Base-by-base conservation (phyloP, 192 early-diverging fungal species). In the Chytriomyces confervae region DNA sequence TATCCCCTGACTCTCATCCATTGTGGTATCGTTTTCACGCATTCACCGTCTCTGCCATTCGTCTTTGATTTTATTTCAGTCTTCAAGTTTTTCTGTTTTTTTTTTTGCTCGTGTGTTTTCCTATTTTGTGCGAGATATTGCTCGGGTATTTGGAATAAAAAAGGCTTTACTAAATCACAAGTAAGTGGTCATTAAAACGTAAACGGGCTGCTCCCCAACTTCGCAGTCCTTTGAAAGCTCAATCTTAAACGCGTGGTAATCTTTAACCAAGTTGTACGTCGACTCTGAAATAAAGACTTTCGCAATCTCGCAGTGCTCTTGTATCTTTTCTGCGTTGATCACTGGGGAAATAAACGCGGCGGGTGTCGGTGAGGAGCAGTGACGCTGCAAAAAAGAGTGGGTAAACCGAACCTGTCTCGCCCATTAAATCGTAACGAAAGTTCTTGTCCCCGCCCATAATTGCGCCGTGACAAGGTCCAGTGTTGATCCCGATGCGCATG, bases 391-490 rank as follows among this genome's bases (percentile, higher is more conserved):
- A 24, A 13, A 76, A 36, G 16, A 27, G 24, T 50, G 50, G 2
- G 46, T 24, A 13, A 27, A 61, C 51, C 66, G 45, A 71, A 84
- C 85, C 81, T 79, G 83, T 87, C 57, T 87, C 83, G 53, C 85
- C 85, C 65, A 86, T 65, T 43, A 86, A 66, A 66, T 87, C 84
- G 53, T 85, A 84, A 45, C 86, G 77, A 65, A 87, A 87, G 61
- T 87, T 87, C 62, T 82, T 81, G 5, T 82, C 82, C 18, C 86
- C 86, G n/a, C 86, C 86, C 83, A 84, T 84, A 65, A 87, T 87
- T n/a, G 83, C 86, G n/a, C 82, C 83, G 51, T 72, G 74, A 43
- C 77, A 72, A 13, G 79, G 83, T 18, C 85, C 85, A 11, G 83
- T 80, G 65, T 87, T 73, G n/a, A 87, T 60, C 6, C 86, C 86